Evolutionary conservation across 1,284 basidiomycete species (phyloP), one percentile per base, ranked within the genome.

Genomic region (Mrakiaceae sp.): DNA sequence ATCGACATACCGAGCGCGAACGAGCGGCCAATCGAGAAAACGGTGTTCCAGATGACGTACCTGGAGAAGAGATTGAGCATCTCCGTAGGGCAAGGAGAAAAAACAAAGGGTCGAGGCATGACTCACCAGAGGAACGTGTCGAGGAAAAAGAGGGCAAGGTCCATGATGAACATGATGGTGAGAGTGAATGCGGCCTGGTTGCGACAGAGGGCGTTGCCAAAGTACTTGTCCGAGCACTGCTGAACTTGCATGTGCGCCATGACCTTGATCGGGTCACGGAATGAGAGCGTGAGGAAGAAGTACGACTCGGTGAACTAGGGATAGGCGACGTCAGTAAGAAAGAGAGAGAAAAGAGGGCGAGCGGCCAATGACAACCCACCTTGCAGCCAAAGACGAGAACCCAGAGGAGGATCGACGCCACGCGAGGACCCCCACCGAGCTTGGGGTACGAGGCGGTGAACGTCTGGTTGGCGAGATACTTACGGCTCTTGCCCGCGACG

Each of bases 111-210:
- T 27, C 27, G 27, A 2, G 27, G 27, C 27, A 27, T 47, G 75
- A 89, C 87, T 75, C 88, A 95, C 93, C 93, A 97, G 52, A 97
- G 78, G 85, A 95, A 97, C 5, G 93, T 97, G 78, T 97, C 92
- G 74, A 97, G 81, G 83, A 96, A 97, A 83, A 91, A 97, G 60
- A 96, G 82, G 58, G 87, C 85, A 52, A 96, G 78, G 74, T 96
- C 92, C 92, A 96, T 95, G 77, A 93, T 78, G 75, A 91, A 96
- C 93, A 96, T 97, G 79, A 95, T 88, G 65, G 93, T 83, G 69
- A 97, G 79, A 11, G 93, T 88, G 77, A 96, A 96, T 6, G 87
- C 87, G 1, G 91, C 88, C 70, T 97, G 93, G 73, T 96, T 90
- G 59, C 79, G 78, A 77, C 93, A 96, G 11, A 97, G 81, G 7